These are phyloP conservation scores for Arabidopsis hybrid DNA, from an alignment of 441 rosid genomes.

Conservation along the genomic window DNA sequence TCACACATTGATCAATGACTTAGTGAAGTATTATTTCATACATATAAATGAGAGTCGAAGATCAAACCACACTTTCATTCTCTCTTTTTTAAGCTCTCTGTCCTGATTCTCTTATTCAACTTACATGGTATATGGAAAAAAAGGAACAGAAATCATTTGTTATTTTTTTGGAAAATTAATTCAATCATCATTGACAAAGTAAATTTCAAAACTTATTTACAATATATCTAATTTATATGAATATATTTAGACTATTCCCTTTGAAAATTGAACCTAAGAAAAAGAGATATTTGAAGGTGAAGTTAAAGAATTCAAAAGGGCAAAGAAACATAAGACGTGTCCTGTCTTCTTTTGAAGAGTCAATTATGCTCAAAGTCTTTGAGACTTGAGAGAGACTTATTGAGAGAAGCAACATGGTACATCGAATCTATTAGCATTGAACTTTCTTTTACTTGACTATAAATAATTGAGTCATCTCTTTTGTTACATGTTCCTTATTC, in stretches of 20 bases:
- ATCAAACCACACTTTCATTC: background rate
- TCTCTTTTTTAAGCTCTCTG: too few relatives aligned
- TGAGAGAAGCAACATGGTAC: constrained; percentile 26
- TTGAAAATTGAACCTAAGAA: too few relatives aligned
- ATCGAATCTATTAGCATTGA: constrained; percentile 32
- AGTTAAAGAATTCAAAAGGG: constrained; percentile 25
- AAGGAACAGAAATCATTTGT: too few relatives aligned
- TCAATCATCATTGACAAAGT: too few relatives aligned
- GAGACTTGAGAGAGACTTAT: constrained; percentile 23
- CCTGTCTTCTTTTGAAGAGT: constrained; percentile 38
- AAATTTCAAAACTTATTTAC: too few relatives aligned
- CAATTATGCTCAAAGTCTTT: constrained; percentile 33
- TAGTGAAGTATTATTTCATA: background rate
- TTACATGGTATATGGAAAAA: background rate
- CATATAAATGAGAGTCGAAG: background rate
- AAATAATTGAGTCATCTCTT: constrained; percentile 15
- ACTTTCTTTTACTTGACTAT: constrained; percentile 18
- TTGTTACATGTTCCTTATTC: constrained; percentile 29
- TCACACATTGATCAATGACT: background rate
- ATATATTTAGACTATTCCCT: too few relatives aligned
- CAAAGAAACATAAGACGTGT: constrained; percentile 31
- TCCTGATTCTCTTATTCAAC: background rate
- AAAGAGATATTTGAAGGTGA: background rate
- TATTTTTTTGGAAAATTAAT: too few relatives aligned
- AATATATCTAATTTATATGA: too few relatives aligned